A percentile compares a stretch with the other conserved stretches of the same genome.
Conservation (phyloP, 2,329 filamentous ascomycete species). For the Penicillium aurantiogriseum region DNA sequence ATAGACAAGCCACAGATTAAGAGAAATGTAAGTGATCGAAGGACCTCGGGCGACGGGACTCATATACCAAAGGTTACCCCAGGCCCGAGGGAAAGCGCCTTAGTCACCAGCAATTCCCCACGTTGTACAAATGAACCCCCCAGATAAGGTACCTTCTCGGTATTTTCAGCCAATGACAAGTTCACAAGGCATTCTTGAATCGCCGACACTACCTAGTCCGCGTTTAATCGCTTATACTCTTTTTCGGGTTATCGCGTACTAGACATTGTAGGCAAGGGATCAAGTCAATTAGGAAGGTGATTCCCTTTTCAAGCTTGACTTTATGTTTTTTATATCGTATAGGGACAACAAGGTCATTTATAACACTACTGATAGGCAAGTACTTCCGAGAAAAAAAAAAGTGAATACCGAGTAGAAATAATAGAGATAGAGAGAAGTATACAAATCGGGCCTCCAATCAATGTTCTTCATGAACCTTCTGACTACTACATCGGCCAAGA, state of each 20-base stretch:
- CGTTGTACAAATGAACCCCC: not conserved
- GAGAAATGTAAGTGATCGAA: not conserved
- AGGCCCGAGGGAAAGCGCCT: conserved; percentile 26
- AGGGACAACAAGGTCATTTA: not conserved
- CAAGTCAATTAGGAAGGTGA: not conserved
- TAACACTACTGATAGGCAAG: not conserved
- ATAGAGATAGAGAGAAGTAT: conserved; percentile 6
- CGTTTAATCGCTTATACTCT: not conserved
- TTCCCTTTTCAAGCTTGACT: not conserved
- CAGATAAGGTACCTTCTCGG: conserved; percentile 24
- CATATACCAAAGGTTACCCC: conserved; percentile 17
- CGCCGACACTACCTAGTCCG: conserved; percentile 13
- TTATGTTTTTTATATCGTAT: not conserved
- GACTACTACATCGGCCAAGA: conserved; percentile 4
- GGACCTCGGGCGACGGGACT: not conserved
- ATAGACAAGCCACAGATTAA: not conserved
- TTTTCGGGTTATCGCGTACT: not conserved
- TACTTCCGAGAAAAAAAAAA: not conserved
- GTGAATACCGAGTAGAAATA: conserved; percentile 2
- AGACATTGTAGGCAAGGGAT: not conserved
- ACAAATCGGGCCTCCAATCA: conserved; percentile 7
- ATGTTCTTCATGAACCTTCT: not conserved
- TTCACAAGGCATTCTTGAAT: not conserved
- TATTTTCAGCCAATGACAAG: conserved; percentile 15
- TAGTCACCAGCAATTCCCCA: conserved; percentile 14